These are phyloP conservation scores for Hordeum marinum DNA, from an alignment of 176 grass and related monocot species.

Conservation along the genomic window DNA sequence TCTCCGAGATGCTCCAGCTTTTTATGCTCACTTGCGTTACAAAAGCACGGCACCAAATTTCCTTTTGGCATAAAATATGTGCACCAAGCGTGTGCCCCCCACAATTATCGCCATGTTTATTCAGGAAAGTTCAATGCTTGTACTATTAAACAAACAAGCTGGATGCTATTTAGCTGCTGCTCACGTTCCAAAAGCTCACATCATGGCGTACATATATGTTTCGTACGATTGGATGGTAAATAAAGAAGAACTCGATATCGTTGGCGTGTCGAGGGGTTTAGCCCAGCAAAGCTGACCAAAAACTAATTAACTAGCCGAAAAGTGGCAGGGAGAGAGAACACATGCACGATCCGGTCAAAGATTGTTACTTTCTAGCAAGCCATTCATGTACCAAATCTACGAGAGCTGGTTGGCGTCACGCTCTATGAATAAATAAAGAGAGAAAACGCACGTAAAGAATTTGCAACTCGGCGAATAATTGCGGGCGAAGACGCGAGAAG, in stretches of 20 bases:
- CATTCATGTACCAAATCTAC: background rate
- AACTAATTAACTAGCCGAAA: background rate
- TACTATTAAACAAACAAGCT: background rate
- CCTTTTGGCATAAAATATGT: background rate
- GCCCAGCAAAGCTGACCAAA: constrained; percentile 3
- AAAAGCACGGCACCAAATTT: background rate
- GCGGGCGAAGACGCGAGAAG: background rate
- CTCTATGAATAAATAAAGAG: background rate
- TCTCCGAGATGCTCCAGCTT: background rate
- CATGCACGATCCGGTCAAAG: constrained; percentile 33
- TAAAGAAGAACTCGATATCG: background rate
- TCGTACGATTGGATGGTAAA: background rate
- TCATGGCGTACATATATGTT: background rate
- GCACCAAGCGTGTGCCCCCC: background rate
- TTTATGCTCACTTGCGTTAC: background rate
- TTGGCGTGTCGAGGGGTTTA: background rate
- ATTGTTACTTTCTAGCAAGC: background rate
- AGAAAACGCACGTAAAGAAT: background rate
- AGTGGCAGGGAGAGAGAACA: background rate
- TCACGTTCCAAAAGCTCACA: constrained; percentile 1
- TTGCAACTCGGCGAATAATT: constrained; percentile 5
- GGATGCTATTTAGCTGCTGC: background rate
- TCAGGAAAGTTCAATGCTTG: background rate
- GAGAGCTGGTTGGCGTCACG: constrained; percentile 4
- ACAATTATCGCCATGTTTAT: background rate